Base-by-base conservation (phyloP, 148 eudicot species). In the Dysphania ambrosioides region DNA sequence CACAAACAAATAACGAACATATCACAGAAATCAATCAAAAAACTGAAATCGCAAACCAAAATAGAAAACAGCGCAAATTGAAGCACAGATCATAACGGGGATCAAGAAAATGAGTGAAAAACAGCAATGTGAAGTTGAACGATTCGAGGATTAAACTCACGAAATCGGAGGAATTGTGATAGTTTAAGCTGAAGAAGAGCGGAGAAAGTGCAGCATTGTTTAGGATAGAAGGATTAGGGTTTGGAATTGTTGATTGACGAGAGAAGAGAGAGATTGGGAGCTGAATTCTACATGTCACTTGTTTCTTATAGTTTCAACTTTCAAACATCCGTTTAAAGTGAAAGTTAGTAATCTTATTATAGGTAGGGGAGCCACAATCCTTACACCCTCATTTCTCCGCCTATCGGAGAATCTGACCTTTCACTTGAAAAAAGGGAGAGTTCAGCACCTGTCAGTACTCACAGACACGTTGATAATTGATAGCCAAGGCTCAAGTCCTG, bases 21-120 rank as follows among this genome's bases (percentile, higher is more conserved):
- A 82, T 78, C 84, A 81, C 71, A 24, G 18, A 21, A 60, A 66
- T 73, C 78, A 73, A 8, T 57, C 26, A 30, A 68, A 61, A n/a
- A 8, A n/a, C n/a, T n/a, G n/a, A n/a, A 40, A n/a, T n/a, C n/a
- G 29, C 5, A 68, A 40, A n/a, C n/a, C 19, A 56, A 57, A 23
- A 26, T 21, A n/a, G 19, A 23, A 68, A 66, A 42, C 18, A 0
- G 18, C 24, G 2, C 44, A 77, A 78, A 31, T 60, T 57, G 32
- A 40, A 56, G 18, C 15, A 40, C 19, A 72, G 71, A 78, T 63
- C 55, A n/a, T n/a, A n/a, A n/a, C n/a, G n/a, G n/a, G n/a, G n/a
- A n/a, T n/a, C n/a, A n/a, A n/a, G n/a, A n/a, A n/a, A n/a, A 44
- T 68, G 38, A 72, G 72, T 5, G 32, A 11, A 31, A 53, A 62